Percentiles rank a stretch among this genome's conserved stretches.
phyloP scores from a whole-genome alignment of 176 grass and related monocot species.

The Paspalum notatum region DNA sequence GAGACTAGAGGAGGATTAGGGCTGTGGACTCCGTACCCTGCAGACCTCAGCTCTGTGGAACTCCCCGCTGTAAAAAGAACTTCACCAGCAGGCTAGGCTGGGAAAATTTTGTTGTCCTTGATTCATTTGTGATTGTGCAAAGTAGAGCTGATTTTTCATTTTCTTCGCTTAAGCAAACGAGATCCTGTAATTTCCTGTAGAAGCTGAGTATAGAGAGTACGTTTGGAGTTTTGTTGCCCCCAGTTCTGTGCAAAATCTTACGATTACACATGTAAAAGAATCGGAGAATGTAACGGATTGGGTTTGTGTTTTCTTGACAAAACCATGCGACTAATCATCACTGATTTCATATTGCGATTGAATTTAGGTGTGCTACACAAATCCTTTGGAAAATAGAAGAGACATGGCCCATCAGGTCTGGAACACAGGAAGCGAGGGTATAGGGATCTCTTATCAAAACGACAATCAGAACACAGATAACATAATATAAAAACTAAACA shows the following conservation, averaged over 20 bases:
- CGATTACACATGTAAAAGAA: background rate
- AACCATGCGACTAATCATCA: background rate
- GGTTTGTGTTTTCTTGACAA: background rate
- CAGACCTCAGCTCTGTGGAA: conserved; percentile 62
- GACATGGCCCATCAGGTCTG: background rate
- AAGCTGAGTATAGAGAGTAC: background rate
- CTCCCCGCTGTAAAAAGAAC: conserved; percentile 70
- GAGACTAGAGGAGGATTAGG: conserved; percentile 88
- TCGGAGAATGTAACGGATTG: background rate
- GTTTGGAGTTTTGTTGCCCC: background rate
- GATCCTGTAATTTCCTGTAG: background rate
- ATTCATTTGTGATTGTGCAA: conserved; percentile 35
- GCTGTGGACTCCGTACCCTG: conserved; percentile 78
- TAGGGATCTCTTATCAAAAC: background rate
- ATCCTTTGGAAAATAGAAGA: background rate
- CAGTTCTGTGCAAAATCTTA: background rate
- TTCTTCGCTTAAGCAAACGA: background rate
- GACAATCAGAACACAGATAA: background rate
- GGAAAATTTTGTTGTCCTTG: background rate
- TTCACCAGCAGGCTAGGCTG: conserved; percentile 70
- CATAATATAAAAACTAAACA: background rate
- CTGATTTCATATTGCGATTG: background rate
- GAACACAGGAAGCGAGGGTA: background rate
- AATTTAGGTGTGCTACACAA: background rate
- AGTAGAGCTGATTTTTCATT: background rate